Evolutionary conservation across 192 early-diverging fungal species (phyloP).

Genomic region (Kappamyces sp.): DNA sequence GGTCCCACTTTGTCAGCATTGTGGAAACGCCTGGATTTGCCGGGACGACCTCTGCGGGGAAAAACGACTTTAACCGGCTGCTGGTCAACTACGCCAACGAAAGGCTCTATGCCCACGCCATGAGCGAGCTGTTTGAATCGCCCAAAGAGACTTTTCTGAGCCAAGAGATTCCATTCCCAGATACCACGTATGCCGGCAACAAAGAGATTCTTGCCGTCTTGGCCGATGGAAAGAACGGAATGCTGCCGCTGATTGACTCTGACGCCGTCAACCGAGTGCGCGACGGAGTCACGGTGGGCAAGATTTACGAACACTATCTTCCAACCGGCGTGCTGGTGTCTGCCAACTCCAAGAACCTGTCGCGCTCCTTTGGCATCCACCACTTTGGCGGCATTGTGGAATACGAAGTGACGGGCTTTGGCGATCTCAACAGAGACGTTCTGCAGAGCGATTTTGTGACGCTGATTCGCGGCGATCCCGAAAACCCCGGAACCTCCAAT

Average conservation of each 20-base stretch:
- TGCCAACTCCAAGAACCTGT: conserved; percentile 24
- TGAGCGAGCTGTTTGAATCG: conserved; percentile 31
- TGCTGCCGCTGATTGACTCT: conserved; percentile 33
- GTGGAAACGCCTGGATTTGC: conserved; percentile 63
- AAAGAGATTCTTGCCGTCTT: conserved; percentile 20
- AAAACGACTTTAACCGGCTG: conserved; percentile 39
- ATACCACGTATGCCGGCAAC: conserved; percentile 47
- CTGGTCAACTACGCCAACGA: conserved; percentile 51
- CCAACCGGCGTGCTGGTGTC: conserved; percentile 41
- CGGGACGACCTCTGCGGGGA: conserved; percentile 1
- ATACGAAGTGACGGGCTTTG: conserved; percentile 74
- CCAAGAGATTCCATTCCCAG: conserved; percentile 40
- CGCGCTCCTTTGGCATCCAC: conserved; percentile 55
- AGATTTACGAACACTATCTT: conserved; percentile 23
- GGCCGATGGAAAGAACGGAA: conserved; percentile 19
- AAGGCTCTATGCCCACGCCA: conserved; percentile 22
- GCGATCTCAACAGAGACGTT: conserved; percentile 63
- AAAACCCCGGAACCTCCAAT: conserved; percentile 38
- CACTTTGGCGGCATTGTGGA: conserved; percentile 48
- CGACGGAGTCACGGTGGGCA: conserved; percentile 26
- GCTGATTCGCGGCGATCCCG: conserved; percentile 57
- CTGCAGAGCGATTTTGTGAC: conserved; percentile 77
- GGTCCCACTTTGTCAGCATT: conserved; percentile 83
- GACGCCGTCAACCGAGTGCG: conserved; percentile 28
- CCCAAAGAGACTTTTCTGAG: conserved; percentile 24